These are phyloP conservation scores for Camellia granthamiana DNA, from an alignment of 148 eudicot genomes.

Conservation along the genomic window DNA sequence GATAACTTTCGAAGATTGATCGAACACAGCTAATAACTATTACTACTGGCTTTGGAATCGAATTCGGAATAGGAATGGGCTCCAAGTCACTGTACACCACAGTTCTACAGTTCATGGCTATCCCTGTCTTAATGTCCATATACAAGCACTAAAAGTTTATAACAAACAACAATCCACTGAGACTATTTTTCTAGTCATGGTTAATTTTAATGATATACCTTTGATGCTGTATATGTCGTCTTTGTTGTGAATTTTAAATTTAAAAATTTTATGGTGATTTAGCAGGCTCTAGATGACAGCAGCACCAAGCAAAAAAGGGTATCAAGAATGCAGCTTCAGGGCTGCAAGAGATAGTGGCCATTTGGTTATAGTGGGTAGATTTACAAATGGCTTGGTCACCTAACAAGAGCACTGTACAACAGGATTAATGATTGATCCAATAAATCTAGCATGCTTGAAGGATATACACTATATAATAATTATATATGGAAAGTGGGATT, in stretches of 20 bases:
- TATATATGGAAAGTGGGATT: not conserved
- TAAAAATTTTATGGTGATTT: too few relatives aligned
- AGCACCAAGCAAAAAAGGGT: too few relatives aligned
- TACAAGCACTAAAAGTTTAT: not conserved
- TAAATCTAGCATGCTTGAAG: too few relatives aligned
- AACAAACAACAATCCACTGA: not conserved
- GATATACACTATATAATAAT: not conserved
- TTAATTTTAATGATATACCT: not conserved
- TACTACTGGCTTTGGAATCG: not conserved
- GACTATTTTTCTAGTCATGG: not conserved
- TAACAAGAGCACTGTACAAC: too few relatives aligned
- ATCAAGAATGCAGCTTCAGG: too few relatives aligned
- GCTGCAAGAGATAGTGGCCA: too few relatives aligned
- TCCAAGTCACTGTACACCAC: not conserved
- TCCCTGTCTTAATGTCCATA: not conserved
- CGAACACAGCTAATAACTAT: not conserved
- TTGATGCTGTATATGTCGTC: too few relatives aligned
- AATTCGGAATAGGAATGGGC: not conserved
- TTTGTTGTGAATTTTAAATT: too few relatives aligned
- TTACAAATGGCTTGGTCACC: too few relatives aligned
- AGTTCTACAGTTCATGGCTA: not conserved
- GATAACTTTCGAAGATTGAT: conserved; percentile 5
- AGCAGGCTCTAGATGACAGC: too few relatives aligned
- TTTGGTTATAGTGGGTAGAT: too few relatives aligned
- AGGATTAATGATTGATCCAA: too few relatives aligned